phyloP scores from a whole-genome alignment of 371 early-diverging fungal genomes.

The Rhizopus stolonifer region DNA sequence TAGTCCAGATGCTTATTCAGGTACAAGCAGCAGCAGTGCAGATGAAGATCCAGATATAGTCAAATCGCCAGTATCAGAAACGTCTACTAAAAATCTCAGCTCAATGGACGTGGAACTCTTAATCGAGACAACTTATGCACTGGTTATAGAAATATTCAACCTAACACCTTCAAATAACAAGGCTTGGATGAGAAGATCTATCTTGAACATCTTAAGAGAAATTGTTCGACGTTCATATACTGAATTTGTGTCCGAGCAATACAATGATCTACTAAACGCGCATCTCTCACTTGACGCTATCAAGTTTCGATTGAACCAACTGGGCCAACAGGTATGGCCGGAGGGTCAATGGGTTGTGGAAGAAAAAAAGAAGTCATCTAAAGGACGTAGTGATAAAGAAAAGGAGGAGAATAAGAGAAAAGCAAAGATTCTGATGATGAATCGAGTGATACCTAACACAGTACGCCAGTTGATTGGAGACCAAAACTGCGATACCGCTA shows the following conservation, averaged over 20 bases:
- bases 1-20: constrained; percentile 6
- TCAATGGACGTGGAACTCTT: constrained; percentile 45
- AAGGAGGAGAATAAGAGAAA: constrained; percentile 28
- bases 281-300: constrained; percentile 41
- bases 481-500: constrained; percentile 43
- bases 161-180: constrained; percentile 44
- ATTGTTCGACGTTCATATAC: constrained; percentile 50
- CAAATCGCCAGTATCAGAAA: background rate
- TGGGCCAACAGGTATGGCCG: constrained; percentile 42
- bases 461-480: constrained; percentile 51
- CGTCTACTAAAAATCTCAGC: constrained; percentile 17
- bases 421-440: constrained; percentile 35
- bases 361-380: constrained; percentile 3
- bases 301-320: constrained; percentile 19
- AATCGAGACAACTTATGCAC: constrained; percentile 50
- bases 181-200: constrained; percentile 49
- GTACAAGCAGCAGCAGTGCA: background rate
- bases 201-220: constrained; percentile 42
- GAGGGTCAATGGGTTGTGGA: constrained; percentile 28
- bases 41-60: background rate
- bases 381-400: constrained; percentile 28
- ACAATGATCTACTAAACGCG: constrained; percentile 34
- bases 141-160: constrained; percentile 48
- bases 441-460: constrained; percentile 35
- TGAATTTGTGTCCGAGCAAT: constrained; percentile 42